Conservation (phyloP, 345 rosid species). For the Trapa incisa region DNA sequence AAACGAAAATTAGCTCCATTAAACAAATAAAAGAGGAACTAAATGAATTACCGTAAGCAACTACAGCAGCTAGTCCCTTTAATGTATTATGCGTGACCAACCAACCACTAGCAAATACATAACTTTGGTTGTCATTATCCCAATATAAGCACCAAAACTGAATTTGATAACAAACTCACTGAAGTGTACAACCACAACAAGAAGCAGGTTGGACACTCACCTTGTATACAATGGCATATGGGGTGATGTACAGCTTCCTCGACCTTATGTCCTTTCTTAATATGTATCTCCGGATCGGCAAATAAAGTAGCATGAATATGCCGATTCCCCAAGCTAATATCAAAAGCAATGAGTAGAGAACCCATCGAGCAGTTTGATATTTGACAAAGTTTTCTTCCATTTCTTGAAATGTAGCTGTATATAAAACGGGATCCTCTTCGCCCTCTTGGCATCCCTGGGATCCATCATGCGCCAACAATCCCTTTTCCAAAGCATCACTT, state of each 20-base stretch:
- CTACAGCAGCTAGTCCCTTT: neutral
- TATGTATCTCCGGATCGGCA: constrained; percentile 48
- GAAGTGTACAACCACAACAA: neutral
- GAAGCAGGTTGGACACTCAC: constrained; percentile 13
- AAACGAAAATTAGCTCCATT: constrained; percentile 1
- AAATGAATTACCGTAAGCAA: neutral
- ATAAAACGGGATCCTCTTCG: constrained; percentile 32
- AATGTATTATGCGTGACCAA: neutral
- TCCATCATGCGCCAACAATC: constrained; percentile 23
- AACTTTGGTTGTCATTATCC: neutral
- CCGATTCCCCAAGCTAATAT: constrained; percentile 59
- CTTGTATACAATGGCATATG: constrained; percentile 48
- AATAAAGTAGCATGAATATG: constrained; percentile 46
- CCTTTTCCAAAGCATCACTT: constrained; percentile 45
- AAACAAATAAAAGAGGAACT: neutral
- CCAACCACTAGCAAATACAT: neutral
- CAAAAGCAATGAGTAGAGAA: constrained; percentile 42
- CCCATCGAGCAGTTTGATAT: constrained; percentile 47
- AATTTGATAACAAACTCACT: neutral
- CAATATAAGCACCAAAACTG: neutral
- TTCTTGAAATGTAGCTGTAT: constrained; percentile 41
- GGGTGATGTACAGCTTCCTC: constrained; percentile 51
- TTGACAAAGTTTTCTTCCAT: constrained; percentile 44
- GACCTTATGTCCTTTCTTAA: constrained; percentile 46
- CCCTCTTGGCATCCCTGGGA: constrained; percentile 10